Percentiles rank a stretch among this genome's conserved stretches.
phyloP scores from a whole-genome alignment of 2,329 filamentous ascomycete species.

The Exophiala mesophila region DNA sequence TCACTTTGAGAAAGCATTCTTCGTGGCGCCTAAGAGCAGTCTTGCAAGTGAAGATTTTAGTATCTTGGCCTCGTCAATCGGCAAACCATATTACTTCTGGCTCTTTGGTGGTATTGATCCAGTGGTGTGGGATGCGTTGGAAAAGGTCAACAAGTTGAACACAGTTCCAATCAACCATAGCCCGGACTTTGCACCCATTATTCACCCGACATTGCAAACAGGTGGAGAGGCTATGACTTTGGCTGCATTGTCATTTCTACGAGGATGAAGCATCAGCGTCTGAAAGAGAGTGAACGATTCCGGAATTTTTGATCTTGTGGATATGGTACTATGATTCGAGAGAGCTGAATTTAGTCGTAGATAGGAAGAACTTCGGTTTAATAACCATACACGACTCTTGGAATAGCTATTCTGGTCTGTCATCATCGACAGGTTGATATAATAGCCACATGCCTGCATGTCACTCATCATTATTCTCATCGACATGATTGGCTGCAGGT shows the following conservation, averaged over 20 bases:
- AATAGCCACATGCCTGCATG: too few species aligned
- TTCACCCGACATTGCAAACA: constrained; percentile 52
- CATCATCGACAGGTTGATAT: too few species aligned
- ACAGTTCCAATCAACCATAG: constrained; percentile 52
- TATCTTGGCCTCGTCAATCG: constrained; percentile 48
- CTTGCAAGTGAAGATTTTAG: constrained; percentile 53
- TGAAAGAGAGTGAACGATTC: too few species aligned
- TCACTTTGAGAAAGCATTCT: constrained; percentile 40
- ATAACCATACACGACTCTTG: too few species aligned
- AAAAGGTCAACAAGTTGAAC: constrained; percentile 3
- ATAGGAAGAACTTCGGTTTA: too few species aligned
- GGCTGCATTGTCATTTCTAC: constrained; percentile 43
- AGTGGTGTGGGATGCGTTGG: constrained; percentile 6
- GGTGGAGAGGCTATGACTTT: constrained; percentile 49
- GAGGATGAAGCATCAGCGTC: too few species aligned
- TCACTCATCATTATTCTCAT: too few species aligned
- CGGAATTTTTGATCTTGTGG: too few species aligned
- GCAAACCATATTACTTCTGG: constrained; percentile 51
- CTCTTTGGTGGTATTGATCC: constrained; percentile 45
- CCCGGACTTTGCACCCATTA: constrained; percentile 53
- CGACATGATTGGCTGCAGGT: too few species aligned
- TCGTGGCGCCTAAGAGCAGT: constrained; percentile 9
- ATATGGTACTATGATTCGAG: too few species aligned
- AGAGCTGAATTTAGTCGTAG: too few species aligned
- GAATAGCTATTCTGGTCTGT: too few species aligned